Conservation (phyloP, 2,329 filamentous ascomycete species). For the Epicoccum sorghinum region DNA sequence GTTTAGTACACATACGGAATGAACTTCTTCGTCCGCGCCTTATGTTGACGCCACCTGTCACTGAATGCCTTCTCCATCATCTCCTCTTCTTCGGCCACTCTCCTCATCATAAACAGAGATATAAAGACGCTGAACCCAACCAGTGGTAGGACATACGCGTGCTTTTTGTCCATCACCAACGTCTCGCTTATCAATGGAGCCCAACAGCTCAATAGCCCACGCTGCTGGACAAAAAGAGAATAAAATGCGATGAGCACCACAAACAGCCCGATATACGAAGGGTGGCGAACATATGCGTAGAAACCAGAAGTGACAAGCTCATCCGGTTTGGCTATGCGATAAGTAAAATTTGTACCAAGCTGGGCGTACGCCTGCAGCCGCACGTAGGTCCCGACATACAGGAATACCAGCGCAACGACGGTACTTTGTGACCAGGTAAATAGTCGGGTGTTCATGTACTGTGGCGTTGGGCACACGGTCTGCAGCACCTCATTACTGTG, state of each 20-base stretch:
- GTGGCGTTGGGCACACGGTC: slow-evolving; percentile 7
- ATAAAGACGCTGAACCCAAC: slow-evolving; percentile 2
- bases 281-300: slow-evolving; percentile 59
- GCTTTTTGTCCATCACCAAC: slow-evolving; percentile 53
- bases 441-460: slow-evolving; percentile 10
- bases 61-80: slow-evolving; percentile 59
- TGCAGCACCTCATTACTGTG: slow-evolving; percentile 1
- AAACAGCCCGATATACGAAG: slow-evolving; percentile 57
- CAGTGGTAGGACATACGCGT: slow-evolving; percentile 6
- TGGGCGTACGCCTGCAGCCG: slow-evolving; percentile 51
- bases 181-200: slow-evolving; percentile 24
- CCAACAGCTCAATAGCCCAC: slow-evolving; percentile 29
- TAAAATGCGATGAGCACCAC: slow-evolving; percentile 39
- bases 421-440: slow-evolving; percentile 10
- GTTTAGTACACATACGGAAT: slow-evolving; percentile 45
- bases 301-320: slow-evolving; percentile 55
- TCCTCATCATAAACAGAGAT: slow-evolving; percentile 14
- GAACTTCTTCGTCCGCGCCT: slow-evolving; percentile 56
- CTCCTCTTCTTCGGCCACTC: slow-evolving; percentile 43
- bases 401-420: neutral
- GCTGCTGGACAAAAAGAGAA: slow-evolving; percentile 11
- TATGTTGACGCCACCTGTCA: slow-evolving; percentile 57
- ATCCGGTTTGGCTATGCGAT: slow-evolving; percentile 56
- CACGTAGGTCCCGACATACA: slow-evolving; percentile 24
- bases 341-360: slow-evolving; percentile 62